Evolutionary conservation across 2,329 filamentous ascomycete species (phyloP).

Genomic region (Elsinoe batatas): DNA sequence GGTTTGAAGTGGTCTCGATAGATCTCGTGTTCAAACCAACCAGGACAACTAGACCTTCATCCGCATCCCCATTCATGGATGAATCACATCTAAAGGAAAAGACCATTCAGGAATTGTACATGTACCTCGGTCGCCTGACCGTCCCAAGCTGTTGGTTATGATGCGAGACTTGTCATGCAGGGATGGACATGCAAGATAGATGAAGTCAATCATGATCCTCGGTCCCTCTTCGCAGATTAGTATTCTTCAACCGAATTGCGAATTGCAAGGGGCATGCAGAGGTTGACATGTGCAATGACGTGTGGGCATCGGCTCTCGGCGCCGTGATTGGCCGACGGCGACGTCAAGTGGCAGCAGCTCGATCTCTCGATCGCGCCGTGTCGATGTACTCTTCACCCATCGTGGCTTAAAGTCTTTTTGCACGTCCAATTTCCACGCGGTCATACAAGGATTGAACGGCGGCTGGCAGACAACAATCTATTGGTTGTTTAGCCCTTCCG

Average conservation of each 20-base stretch:
- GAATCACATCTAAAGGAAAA: too few relatives aligned
- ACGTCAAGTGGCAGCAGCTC: background rate
- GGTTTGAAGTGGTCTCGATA: too few relatives aligned
- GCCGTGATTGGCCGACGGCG: conserved; percentile 3
- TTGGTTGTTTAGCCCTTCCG: background rate
- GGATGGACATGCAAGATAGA: conserved; percentile 6
- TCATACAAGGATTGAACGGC: background rate
- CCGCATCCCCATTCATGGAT: too few relatives aligned
- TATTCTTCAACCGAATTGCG: too few relatives aligned
- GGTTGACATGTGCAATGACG: conserved; percentile 1
- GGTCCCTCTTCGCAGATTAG: background rate
- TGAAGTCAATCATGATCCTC: conserved; percentile 11
- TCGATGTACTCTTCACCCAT: background rate
- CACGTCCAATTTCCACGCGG: background rate
- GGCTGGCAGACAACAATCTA: background rate
- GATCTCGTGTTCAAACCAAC: too few relatives aligned
- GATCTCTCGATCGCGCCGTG: background rate
- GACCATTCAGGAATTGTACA: too few relatives aligned
- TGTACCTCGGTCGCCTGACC: too few relatives aligned
- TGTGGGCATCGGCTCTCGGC: background rate
- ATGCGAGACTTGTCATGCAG: conserved; percentile 1
- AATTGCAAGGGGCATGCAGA: too few relatives aligned
- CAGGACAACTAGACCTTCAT: too few relatives aligned
- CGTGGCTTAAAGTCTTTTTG: conserved; percentile 5
- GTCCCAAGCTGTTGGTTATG: background rate